Conservation (phyloP, 2,329 filamentous ascomycete genomes). For the Septoria petroselini region DNA sequence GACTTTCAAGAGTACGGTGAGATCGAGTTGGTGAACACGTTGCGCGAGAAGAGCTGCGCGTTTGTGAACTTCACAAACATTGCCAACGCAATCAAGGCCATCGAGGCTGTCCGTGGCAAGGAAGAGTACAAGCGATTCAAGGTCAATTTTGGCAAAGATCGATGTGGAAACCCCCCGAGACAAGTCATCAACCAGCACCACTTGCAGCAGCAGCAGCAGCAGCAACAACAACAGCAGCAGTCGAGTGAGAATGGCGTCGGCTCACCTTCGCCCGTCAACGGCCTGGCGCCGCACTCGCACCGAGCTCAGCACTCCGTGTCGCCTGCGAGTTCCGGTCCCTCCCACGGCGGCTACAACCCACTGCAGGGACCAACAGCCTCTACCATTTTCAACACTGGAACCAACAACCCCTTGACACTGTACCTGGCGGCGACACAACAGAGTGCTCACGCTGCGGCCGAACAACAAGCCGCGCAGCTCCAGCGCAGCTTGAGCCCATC, state of each 20-base stretch:
- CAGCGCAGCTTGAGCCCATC: slow-evolving; percentile 33
- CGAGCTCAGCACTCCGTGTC: slow-evolving; percentile 59
- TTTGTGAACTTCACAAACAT: slow-evolving; percentile 99
- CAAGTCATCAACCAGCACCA: slow-evolving; percentile 64
- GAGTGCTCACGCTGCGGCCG: slow-evolving; percentile 59
- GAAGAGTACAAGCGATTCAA: slow-evolving; percentile 99
- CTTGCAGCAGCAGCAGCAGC: slow-evolving; percentile 63
- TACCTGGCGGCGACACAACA: slow-evolving; percentile 65
- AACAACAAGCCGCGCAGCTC: slow-evolving; percentile 51
- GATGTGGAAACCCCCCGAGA: slow-evolving; percentile 91
- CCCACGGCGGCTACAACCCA: slow-evolving; percentile 59
- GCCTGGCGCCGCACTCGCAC: slow-evolving; percentile 49
- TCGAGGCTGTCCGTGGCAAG: slow-evolving; percentile 88
- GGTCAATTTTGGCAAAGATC: slow-evolving; percentile 99
- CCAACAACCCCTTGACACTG: slow-evolving; percentile 86
- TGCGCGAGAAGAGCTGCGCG: slow-evolving; percentile 97
- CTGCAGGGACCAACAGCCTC: slow-evolving; percentile 64
- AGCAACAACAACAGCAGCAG: slow-evolving; percentile 57
- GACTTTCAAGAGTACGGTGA: slow-evolving; percentile 98
- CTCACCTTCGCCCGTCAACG: slow-evolving; percentile 57
- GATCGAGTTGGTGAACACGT: slow-evolving; percentile 93
- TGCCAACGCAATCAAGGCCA: slow-evolving; percentile 98
- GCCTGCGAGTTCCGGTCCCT: slow-evolving; percentile 56
- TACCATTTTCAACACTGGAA: slow-evolving; percentile 71
- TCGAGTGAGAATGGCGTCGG: slow-evolving; percentile 53